A percentile compares a stretch with the other conserved stretches of the same genome.
These are phyloP conservation scores for Tulasnella sp. DNA, from an alignment of 768 basidiomycete genomes.

Conservation along the genomic window DNA sequence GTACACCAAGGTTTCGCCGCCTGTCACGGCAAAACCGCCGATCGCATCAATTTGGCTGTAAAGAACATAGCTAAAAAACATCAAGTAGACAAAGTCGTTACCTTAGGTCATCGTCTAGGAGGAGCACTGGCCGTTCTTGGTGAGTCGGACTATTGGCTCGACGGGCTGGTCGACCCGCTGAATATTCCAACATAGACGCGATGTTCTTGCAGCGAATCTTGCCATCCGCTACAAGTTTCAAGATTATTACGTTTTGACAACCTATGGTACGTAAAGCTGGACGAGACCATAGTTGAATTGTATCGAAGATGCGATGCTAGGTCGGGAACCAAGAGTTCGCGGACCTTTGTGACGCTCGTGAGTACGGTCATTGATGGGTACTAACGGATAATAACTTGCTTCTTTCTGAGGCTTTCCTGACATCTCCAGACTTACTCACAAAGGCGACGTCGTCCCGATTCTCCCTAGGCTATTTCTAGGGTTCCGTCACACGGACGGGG, in stretches of 20 bases:
- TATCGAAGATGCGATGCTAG: not conserved
- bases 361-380: slow-evolving; percentile 44
- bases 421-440: slow-evolving; percentile 48
- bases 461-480: slow-evolving; percentile 49
- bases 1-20: slow-evolving; percentile 19
- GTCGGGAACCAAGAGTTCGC: slow-evolving; percentile 54
- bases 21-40: slow-evolving; percentile 33
- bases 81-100: slow-evolving; percentile 30
- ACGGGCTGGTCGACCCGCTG: not conserved
- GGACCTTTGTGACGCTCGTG: slow-evolving; percentile 46
- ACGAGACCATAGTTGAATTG: not conserved
- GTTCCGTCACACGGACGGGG: slow-evolving; percentile 54
- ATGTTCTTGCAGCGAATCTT: slow-evolving; percentile 49
- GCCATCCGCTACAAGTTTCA: slow-evolving; percentile 44
- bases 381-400: not conserved
- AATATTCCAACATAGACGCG: slow-evolving; percentile 42
- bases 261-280: slow-evolving; percentile 42
- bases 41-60: slow-evolving; percentile 41
- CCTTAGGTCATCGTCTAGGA: slow-evolving; percentile 54
- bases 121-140: slow-evolving; percentile 52
- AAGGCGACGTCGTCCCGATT: slow-evolving; percentile 51
- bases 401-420: slow-evolving; percentile 32
- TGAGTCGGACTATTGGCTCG: not conserved
- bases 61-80: slow-evolving; percentile 44
- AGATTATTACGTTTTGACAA: slow-evolving; percentile 49